phyloP scores from a whole-genome alignment of 2,329 filamentous ascomycete species.

The Endocalyx cinctus region DNA sequence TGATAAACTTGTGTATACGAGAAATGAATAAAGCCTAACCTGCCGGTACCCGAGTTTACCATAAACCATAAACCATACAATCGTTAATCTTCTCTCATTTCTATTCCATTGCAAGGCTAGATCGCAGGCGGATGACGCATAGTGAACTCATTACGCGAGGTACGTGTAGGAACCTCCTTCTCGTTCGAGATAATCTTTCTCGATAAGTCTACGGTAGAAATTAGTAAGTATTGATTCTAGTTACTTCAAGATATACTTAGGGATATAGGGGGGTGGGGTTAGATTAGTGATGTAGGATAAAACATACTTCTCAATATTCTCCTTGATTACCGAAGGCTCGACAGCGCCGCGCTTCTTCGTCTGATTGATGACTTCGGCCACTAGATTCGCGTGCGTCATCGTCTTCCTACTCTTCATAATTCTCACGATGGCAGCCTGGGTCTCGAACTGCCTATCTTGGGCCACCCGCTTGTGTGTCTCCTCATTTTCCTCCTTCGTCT shows the following conservation, averaged over 20 bases:
- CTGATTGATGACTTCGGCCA: constrained; percentile 86
- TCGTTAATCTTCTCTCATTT: too few species aligned
- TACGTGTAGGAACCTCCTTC: constrained; percentile 69
- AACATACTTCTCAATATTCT: constrained; percentile 87
- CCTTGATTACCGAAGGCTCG: constrained; percentile 85
- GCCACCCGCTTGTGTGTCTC: constrained; percentile 87
- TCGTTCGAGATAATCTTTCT: constrained; percentile 89
- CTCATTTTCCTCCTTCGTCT: constrained; percentile 92
- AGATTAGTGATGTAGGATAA: background rate
- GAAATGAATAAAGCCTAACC: too few species aligned
- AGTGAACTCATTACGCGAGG: constrained; percentile 62
- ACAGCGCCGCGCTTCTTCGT: constrained; percentile 83
- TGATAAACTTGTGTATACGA: too few species aligned
- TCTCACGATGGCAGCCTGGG: constrained; percentile 90
- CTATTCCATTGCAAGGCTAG: too few species aligned
- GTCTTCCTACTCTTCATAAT: constrained; percentile 95
- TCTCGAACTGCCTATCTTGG: constrained; percentile 90
- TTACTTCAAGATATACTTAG: constrained; percentile 1
- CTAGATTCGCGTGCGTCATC: constrained; percentile 80
- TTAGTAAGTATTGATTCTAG: background rate
- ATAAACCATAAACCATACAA: too few species aligned
- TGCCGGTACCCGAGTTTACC: too few species aligned
- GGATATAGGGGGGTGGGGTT: constrained; percentile 2
- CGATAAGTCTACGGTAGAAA: constrained; percentile 62
- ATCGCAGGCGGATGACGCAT: too few species aligned